Evolutionary conservation across 495 filamentous ascomycete species (phyloP).

Genomic region (Amphirosellinia nigrospora): DNA sequence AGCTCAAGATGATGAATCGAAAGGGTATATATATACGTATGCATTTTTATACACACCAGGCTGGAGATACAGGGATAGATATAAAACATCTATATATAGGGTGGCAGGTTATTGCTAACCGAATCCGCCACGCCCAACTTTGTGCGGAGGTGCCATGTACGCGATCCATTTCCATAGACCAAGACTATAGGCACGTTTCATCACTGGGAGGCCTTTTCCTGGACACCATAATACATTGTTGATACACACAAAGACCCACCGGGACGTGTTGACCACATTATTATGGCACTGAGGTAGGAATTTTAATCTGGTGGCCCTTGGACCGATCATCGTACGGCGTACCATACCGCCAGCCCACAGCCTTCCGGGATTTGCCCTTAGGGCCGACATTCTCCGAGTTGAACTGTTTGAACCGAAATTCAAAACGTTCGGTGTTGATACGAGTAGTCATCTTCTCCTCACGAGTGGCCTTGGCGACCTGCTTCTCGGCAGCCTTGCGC

Average conservation of each 20-base stretch:
- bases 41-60: conserved; percentile 23
- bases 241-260: conserved; percentile 25
- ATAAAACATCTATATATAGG: conserved; percentile 33
- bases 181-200: conserved; percentile 10
- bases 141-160: neutral
- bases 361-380: conserved; percentile 56
- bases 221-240: conserved; percentile 30
- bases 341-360: conserved; percentile 66
- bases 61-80: conserved; percentile 17
- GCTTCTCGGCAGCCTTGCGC: conserved; percentile 40
- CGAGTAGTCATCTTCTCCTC: conserved; percentile 54
- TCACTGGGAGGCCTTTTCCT: conserved; percentile 11
- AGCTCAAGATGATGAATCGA: conserved; percentile 8
- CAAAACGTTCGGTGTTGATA: conserved; percentile 62
- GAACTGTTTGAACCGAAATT: conserved; percentile 78
- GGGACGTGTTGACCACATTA: neutral
- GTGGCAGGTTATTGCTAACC: conserved; percentile 23
- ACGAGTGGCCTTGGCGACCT: conserved; percentile 47
- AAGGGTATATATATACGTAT: conserved; percentile 34
- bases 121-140: neutral
- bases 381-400: conserved; percentile 54
- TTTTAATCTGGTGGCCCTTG: conserved; percentile 51
- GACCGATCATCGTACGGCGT: conserved; percentile 55
- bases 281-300: conserved; percentile 52
- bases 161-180: conserved; percentile 15